phyloP scores from a whole-genome alignment of 2,329 filamentous ascomycete species.

The Conoideocrella luteorostrata region DNA sequence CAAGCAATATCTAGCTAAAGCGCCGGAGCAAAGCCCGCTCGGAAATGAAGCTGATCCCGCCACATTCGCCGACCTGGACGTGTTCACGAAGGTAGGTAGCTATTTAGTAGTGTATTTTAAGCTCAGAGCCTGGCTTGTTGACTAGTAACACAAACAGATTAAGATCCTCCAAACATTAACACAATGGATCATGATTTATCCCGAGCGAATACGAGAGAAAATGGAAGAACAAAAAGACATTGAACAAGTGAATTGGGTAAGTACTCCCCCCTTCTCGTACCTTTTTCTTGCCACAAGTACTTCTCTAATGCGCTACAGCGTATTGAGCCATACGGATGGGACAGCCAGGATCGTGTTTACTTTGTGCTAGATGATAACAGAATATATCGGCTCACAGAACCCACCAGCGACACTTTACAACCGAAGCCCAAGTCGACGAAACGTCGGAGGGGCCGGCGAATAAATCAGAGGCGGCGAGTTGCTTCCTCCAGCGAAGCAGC shows the following conservation, averaged over 20 bases:
- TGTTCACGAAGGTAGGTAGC: conserved; percentile 63
- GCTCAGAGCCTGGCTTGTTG: not conserved
- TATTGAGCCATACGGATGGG: conserved; percentile 83
- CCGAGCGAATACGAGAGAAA: conserved; percentile 78
- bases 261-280: conserved; percentile 21
- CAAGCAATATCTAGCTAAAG: conserved; percentile 80
- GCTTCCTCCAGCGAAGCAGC: conserved; percentile 23
- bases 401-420: conserved; percentile 54
- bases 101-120: not conserved
- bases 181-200: conserved; percentile 80
- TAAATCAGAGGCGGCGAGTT: conserved; percentile 66
- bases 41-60: conserved; percentile 66
- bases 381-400: conserved; percentile 81
- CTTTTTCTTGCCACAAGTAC: too few relatives aligned
- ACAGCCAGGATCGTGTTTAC: conserved; percentile 78
- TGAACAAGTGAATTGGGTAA: conserved; percentile 80
- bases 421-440: conserved; percentile 60
- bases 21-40: conserved; percentile 75
- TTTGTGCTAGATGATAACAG: conserved; percentile 92
- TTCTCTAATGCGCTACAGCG: conserved; percentile 37
- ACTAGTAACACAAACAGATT: conserved; percentile 40
- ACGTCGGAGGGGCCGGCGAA: conserved; percentile 47
- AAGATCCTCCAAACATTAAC: conserved; percentile 81
- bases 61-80: conserved; percentile 74
- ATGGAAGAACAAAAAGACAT: conserved; percentile 76